A percentile compares a stretch with the other conserved stretches of the same genome.
These are phyloP conservation scores for Halophytophthora polymorphica DNA, from an alignment of 352 stramenopile species.

Conservation along the genomic window DNA sequence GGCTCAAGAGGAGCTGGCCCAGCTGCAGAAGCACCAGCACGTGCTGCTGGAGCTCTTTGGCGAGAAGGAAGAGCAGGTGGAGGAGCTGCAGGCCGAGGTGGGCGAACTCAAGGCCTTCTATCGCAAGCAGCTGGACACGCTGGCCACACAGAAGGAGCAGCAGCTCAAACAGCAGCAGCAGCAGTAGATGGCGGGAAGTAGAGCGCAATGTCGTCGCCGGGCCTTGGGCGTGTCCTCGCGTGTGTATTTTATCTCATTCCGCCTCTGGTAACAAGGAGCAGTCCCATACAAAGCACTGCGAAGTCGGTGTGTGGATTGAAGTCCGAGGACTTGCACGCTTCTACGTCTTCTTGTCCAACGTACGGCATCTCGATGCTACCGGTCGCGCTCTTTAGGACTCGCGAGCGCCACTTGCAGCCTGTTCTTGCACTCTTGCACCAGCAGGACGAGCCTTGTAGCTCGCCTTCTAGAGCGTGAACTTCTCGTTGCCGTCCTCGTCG, in stretches of 20 bases:
- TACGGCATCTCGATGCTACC: too few species aligned
- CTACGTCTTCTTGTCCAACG: not conserved
- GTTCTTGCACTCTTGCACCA: not conserved
- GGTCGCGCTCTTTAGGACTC: not conserved
- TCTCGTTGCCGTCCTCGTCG: conserved; percentile 27
- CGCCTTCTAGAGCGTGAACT: conserved; percentile 31
- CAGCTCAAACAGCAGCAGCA: conserved; percentile 40
- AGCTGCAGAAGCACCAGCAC: conserved; percentile 74
- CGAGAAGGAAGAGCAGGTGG: conserved; percentile 84
- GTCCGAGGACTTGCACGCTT: not conserved
- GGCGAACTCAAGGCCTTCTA: conserved; percentile 80
- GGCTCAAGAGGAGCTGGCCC: conserved; percentile 42
- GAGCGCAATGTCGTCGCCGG: not conserved
- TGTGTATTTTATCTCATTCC: not conserved
- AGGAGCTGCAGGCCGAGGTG: conserved; percentile 76
- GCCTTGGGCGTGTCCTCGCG: too few species aligned
- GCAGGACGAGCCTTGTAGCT: not conserved
- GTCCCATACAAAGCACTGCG: too few species aligned
- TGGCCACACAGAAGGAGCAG: conserved; percentile 40
- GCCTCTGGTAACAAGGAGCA: not conserved
- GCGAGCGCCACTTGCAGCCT: not conserved
- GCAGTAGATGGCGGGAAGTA: conserved; percentile 8
- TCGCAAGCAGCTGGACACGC: conserved; percentile 66
- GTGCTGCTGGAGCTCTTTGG: conserved; percentile 81
- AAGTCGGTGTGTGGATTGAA: too few species aligned